Evolutionary conservation across 352 stramenopile species (phyloP), one percentile per base, ranked within the genome.

Genomic region (Globisporangium splendens): DNA sequence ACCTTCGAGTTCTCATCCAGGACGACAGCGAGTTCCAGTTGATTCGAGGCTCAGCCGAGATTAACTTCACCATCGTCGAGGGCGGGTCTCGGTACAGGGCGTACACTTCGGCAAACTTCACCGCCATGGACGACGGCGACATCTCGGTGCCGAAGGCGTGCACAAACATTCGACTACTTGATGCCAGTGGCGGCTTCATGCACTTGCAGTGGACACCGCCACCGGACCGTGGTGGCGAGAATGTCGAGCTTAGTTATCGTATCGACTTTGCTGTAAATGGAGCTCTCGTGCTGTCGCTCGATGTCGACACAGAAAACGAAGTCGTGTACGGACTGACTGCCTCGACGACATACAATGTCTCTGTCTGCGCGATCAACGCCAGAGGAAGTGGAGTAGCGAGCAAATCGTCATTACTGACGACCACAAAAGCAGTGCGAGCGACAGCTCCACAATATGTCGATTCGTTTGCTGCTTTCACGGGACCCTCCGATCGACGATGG

Each of bases 71-170:
- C 1, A 70, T 84, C 21, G 15, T 83, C 1, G 46, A 68, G 3
- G 74, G 72, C 6, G 79, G 79, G 1, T 62, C 72, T 0, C 50
- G 63, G 13, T 42, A 66, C 22, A 76, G 79, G 1, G 46, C 50
- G 0, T 48, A 63, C 6, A 13, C 44, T 1, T 54, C 49, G 3
- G 38, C 54, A 0, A 81, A 74, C 10, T 1, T 89, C 35, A 83
- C 68, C 8, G 74, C 75, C 1, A 22, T 74, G 12, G 79, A 89
- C 24, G 65, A 89, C 31, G 76, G 72, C 6, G 79, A 89, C 49
- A 55, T 86, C 8, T 89, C 79, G 1, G 46, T 66, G 2, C 72
- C 79, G 3, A 79, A 86, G 13, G 53, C 72, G 11, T 79, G 71
- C 42, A 72, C 63, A 8, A 63, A 47, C 44, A 42, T 87, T 31